Evolutionary conservation across 1,284 basidiomycete species (phyloP).

Genomic region (Rhodotorula sp.): DNA sequence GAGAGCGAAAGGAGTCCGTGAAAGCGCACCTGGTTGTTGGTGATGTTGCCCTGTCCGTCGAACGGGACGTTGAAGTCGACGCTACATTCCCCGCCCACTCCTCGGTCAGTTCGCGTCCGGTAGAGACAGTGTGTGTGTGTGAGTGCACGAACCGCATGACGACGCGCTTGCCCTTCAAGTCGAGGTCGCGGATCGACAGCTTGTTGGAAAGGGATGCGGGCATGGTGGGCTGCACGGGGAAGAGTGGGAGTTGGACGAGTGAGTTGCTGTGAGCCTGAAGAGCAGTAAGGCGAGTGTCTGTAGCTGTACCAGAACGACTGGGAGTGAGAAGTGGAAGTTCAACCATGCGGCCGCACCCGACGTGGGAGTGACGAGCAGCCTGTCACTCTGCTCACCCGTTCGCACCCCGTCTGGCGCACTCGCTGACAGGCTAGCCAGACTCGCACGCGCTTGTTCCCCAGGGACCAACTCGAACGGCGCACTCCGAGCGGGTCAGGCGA

Average conservation of each 20-base stretch:
- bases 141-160: conserved; percentile 63
- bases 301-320: background rate
- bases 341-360: background rate
- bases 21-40: conserved; percentile 82
- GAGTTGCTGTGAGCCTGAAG: background rate
- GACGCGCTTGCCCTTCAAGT: conserved; percentile 85
- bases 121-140: background rate
- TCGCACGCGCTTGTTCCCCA: no score
- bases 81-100: conserved; percentile 2
- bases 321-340: background rate
- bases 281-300: background rate
- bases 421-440: no score
- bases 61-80: conserved; percentile 98
- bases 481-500: no score
- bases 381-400: no score
- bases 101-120: background rate
- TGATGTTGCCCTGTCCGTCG: conserved; percentile 78
- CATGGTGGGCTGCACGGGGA: background rate
- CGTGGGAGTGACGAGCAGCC: background rate
- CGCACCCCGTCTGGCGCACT: no score
- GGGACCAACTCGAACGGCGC: no score
- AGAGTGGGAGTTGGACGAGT: background rate
- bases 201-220: conserved; percentile 52
- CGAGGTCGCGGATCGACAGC: conserved; percentile 85
- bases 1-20: background rate